These are phyloP conservation scores for Dalbergia oliveri DNA, from an alignment of 306 rosid species.

Conservation along the genomic window DNA sequence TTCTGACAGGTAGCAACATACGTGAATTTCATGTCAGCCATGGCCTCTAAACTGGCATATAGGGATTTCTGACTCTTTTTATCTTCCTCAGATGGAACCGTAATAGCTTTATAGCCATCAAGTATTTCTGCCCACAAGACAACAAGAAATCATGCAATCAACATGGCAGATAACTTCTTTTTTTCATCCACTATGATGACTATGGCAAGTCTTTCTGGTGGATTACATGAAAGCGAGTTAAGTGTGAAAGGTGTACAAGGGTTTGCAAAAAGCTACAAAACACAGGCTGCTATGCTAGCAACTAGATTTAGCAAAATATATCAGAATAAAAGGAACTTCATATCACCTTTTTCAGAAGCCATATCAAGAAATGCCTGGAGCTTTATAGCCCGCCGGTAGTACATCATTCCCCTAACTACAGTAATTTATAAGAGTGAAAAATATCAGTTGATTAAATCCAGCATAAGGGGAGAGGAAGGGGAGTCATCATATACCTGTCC, in stretches of 20 bases:
- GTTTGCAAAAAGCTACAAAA: constrained; percentile 35
- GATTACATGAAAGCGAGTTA: constrained; percentile 13
- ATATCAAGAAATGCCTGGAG: constrained; percentile 99
- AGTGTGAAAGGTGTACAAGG: constrained; percentile 21
- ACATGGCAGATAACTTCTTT: constrained; percentile 29
- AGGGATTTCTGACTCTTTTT: constrained; percentile 85
- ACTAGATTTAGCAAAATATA: constrained; percentile 30
- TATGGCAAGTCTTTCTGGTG: constrained; percentile 17
- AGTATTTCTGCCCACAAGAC: constrained; percentile 76
- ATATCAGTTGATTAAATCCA: constrained; percentile 38
- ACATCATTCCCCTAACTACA: constrained; percentile 99
- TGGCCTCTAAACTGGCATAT: constrained; percentile 86
- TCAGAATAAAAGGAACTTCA: constrained; percentile 37
- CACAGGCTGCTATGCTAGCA: constrained; percentile 18
- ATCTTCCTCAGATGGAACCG: constrained; percentile 81
- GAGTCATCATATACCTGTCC: constrained; percentile 75
- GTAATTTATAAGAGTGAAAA: constrained; percentile 37
- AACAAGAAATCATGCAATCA: constrained; percentile 39
- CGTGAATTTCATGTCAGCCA: constrained; percentile 98
- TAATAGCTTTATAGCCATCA: constrained; percentile 87
- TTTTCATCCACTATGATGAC: constrained; percentile 35
- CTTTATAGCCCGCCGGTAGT: constrained; percentile 90
- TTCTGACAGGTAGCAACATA: constrained; percentile 96
- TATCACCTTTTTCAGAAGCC: constrained; percentile 83
- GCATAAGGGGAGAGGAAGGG: constrained; percentile 24